These are phyloP conservation scores for Hirschioporus abietinus DNA, from an alignment of 768 basidiomycete genomes.

Conservation along the genomic window DNA sequence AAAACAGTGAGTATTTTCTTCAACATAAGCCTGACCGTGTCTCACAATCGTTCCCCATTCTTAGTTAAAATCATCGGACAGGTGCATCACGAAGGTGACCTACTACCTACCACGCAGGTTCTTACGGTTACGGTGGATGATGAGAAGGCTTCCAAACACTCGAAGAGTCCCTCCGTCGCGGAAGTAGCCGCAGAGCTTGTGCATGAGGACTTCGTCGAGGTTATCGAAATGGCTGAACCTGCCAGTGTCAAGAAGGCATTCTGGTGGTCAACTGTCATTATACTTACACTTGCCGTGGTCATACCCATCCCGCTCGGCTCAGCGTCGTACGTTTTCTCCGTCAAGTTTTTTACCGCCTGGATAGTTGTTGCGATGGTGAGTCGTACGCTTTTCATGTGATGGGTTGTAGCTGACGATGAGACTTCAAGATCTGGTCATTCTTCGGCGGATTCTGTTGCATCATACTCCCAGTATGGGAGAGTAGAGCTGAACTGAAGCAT, in stretches of 20 bases:
- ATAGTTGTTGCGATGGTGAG: conserved; percentile 11
- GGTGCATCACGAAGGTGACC: conserved; percentile 4
- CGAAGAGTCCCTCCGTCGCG: conserved; percentile 14
- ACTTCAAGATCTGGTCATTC: conserved; percentile 7
- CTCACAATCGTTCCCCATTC: neutral
- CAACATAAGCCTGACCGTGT: conserved; percentile 2
- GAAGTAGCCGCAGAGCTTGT: neutral
- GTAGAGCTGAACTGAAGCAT: conserved; percentile 4
- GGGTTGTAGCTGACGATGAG: neutral
- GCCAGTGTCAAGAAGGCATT: conserved; percentile 8
- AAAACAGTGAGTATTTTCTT: conserved; percentile 14
- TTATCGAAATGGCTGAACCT: neutral
- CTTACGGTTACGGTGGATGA: conserved; percentile 10
- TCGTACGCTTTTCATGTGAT: conserved; percentile 14
- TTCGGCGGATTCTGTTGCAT: conserved; percentile 9
- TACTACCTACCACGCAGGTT: neutral
- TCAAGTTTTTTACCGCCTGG: conserved; percentile 8
- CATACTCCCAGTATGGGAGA: conserved; percentile 8
- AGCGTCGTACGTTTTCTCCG: conserved; percentile 10
- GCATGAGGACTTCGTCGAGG: neutral
- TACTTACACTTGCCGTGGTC: conserved; percentile 11
- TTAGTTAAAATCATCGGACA: neutral
- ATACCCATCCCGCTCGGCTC: conserved; percentile 11
- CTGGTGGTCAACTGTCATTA: conserved; percentile 14
- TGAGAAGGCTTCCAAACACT: conserved; percentile 15